phyloP scores from a whole-genome alignment of 1,139 yeast genomes.

The Saccharomyces hybrid region DNA sequence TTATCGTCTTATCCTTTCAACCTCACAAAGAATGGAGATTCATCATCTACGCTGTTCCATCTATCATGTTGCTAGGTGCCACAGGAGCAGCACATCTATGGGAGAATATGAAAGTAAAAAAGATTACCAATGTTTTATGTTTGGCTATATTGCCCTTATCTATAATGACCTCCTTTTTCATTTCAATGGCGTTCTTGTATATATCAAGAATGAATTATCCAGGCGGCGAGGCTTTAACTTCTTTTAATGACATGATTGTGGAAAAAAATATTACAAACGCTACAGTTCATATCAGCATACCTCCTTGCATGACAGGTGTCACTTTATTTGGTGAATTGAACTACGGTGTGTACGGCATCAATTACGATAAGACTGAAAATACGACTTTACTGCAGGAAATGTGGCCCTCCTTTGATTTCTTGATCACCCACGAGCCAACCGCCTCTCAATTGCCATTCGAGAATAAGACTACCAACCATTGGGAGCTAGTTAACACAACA shows the following conservation, averaged over 20 bases:
- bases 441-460: slow-evolving; percentile 15
- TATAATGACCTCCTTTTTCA: slow-evolving; percentile 32
- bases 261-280: slow-evolving; percentile 21
- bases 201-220: slow-evolving; percentile 77
- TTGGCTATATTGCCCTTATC: slow-evolving; percentile 28
- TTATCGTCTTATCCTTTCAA: slow-evolving; percentile 61
- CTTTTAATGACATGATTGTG: slow-evolving; percentile 42
- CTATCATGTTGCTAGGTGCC: slow-evolving; percentile 58
- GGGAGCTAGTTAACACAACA: slow-evolving; percentile 36
- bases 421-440: slow-evolving; percentile 44
- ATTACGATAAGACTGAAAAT: slow-evolving; percentile 71
- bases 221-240: slow-evolving; percentile 68
- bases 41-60: slow-evolving; percentile 65
- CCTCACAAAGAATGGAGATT: slow-evolving; percentile 97
- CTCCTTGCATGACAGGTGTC: slow-evolving; percentile 84
- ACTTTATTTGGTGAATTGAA: slow-evolving; percentile 59
- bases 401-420: slow-evolving; percentile 53
- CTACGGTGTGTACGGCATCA: slow-evolving; percentile 31
- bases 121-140: slow-evolving; percentile 32
- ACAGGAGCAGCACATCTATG: slow-evolving; percentile 46
- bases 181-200: slow-evolving; percentile 48
- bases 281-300: slow-evolving; percentile 65
- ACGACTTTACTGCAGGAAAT: slow-evolving; percentile 31
- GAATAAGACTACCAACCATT: slow-evolving; percentile 24
- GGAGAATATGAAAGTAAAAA: slow-evolving; percentile 30